Base-by-base conservation (phyloP, 768 basidiomycete species). In the Pulveroboletus sp. region DNA sequence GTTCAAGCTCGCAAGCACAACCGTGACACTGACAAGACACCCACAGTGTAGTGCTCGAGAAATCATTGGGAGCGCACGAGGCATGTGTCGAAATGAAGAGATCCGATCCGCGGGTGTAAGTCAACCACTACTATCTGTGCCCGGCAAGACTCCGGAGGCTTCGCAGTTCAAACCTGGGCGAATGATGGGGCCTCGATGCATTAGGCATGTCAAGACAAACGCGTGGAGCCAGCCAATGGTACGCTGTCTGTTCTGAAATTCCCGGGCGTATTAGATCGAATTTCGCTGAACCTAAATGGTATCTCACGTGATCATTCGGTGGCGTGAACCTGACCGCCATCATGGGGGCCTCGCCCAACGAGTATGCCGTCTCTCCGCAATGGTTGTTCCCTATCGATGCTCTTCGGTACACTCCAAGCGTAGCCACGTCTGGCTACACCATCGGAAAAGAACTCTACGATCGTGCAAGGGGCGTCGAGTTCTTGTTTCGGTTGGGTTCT, bases 381-480 rank as follows among this genome's bases (percentile, higher is more conserved):
- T 91, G 89, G 89, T 59, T 87, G 1, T 90, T 91, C 59, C 74
- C 82, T 36, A 53, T 84, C 36, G 72, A 78, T 33, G 75, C 82
- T 12, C 72, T 91, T 16, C 63, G 73, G 40, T 66, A 66, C 25
- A 84, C 85, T 0, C 88, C 89, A 7, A 81, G 82, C 16, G 66
- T 67, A 19, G 72, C 71, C 58, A 69, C 70, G 13, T 71, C 84
- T n/a, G 56, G 52, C 12, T 70, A 71, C 23, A 57, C 74, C 16
- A 61, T 87, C 21, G 75, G 82, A 56, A 82, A 78, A 54, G 85
- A 92, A 62, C 74, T 91, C 19, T 85, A 86, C 62, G 87, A 90
- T 59, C 77, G 91, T 45, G 81, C 86, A 33, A 76, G 85, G 67
- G 90, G 90, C 27, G 78, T 92, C 51, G 90, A 93, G 62, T 91